phyloP scores from a whole-genome alignment of 2,329 filamentous ascomycete species.

The Pyricularia grisea region DNA sequence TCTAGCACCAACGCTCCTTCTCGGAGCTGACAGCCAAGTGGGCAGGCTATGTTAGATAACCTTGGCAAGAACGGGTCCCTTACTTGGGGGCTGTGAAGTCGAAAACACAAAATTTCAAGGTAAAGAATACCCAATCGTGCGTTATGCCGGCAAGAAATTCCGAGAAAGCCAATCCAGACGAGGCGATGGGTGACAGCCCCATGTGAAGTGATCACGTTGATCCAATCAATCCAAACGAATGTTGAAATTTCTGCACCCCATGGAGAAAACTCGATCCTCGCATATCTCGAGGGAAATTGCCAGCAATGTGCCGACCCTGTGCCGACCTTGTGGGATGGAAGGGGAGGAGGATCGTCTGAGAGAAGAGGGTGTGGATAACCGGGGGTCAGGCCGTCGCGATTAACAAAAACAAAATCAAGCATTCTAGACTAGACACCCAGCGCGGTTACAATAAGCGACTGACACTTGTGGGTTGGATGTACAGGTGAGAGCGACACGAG shows the following conservation, averaged over 20 bases:
- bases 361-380: not conserved
- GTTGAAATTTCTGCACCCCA: not conserved
- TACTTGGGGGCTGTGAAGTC: not conserved
- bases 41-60: not conserved
- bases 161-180: not conserved
- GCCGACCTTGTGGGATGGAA: no score
- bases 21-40: not conserved
- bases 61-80: not conserved
- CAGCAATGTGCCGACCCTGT: not conserved
- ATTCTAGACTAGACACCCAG: not conserved
- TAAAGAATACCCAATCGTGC: not conserved
- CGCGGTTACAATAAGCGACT: not conserved
- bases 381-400: not conserved
- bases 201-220: not conserved
- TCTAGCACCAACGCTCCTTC: not conserved
- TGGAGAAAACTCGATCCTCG: not conserved
- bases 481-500: not conserved
- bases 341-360: not conserved
- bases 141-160: not conserved
- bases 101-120: not conserved
- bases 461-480: not conserved
- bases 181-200: no score
- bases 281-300: not conserved
- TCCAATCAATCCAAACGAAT: not conserved
- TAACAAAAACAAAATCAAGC: not conserved